Conservation (phyloP, 352 stramenopile species). For the Pythium guiyangense region DNA sequence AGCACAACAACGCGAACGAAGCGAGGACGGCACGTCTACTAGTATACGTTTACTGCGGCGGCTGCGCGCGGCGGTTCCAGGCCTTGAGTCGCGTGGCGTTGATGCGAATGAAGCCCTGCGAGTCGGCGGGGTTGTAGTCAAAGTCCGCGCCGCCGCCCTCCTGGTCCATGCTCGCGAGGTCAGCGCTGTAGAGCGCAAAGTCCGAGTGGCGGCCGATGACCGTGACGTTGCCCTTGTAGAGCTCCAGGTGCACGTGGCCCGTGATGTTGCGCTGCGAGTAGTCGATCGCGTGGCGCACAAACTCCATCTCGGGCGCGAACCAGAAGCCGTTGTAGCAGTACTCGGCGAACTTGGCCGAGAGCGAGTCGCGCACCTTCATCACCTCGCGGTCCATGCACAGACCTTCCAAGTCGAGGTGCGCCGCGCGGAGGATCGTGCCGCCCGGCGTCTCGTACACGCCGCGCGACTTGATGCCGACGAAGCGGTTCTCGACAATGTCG, state of each 20-base stretch:
- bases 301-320: slow-evolving; percentile 99
- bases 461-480: no score
- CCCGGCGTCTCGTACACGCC: no score
- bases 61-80: slow-evolving; percentile 56
- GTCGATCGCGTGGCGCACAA: slow-evolving; percentile 94
- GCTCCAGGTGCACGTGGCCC: slow-evolving; percentile 91
- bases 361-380: no score
- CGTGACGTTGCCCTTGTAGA: slow-evolving; percentile 98
- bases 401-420: no score
- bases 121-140: slow-evolving; percentile 97
- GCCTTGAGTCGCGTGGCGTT: slow-evolving; percentile 98
- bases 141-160: no score
- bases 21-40: not conserved
- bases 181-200: slow-evolving; percentile 95
- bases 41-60: slow-evolving; percentile 29
- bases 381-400: no score
- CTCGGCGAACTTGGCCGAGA: slow-evolving; percentile 95
- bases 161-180: slow-evolving; percentile 98
- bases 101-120: slow-evolving; percentile 98
- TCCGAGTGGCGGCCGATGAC: slow-evolving; percentile 90
- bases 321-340: slow-evolving; percentile 99
- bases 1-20: no score
- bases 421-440: no score
- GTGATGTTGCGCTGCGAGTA: slow-evolving; percentile 95
- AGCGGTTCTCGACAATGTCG: no score